These are phyloP conservation scores for Cytospora piceae DNA, from an alignment of 2,329 filamentous ascomycete species.

Conservation along the genomic window DNA sequence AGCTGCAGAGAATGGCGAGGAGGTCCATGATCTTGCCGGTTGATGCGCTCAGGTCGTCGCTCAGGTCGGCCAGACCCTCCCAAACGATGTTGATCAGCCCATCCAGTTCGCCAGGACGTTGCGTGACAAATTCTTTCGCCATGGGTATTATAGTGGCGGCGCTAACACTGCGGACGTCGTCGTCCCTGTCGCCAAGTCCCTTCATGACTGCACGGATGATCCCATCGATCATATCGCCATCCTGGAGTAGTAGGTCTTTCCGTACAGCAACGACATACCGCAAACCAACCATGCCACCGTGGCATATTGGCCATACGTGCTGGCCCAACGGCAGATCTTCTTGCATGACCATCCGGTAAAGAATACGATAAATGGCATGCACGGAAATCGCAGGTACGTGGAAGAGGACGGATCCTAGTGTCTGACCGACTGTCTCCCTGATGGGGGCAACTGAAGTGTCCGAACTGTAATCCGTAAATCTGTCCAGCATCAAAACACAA, in stretches of 20 bases:
- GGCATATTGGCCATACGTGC: slow-evolving; percentile 90
- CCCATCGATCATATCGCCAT: slow-evolving; percentile 86
- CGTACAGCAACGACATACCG: slow-evolving; percentile 94
- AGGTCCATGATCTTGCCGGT: slow-evolving; percentile 99
- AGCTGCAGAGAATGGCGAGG: slow-evolving; percentile 91
- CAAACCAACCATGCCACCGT: slow-evolving; percentile 96
- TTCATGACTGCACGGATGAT: slow-evolving; percentile 94
- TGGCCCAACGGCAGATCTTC: slow-evolving; percentile 74
- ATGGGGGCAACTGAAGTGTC: slow-evolving; percentile 97
- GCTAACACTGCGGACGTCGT: slow-evolving; percentile 95
- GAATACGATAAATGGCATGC: slow-evolving; percentile 78
- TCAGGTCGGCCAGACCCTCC: slow-evolving; percentile 95
- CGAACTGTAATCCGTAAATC: slow-evolving; percentile 96
- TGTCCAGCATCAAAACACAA: slow-evolving; percentile 95
- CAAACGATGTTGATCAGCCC: slow-evolving; percentile 92
- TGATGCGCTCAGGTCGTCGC: slow-evolving; percentile 94
- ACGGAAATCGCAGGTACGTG: slow-evolving; percentile 82
- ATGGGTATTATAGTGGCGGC: slow-evolving; percentile 97
- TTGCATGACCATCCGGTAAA: slow-evolving; percentile 92
- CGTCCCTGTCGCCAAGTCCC: slow-evolving; percentile 85
- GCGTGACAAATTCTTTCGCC: slow-evolving; percentile 88
- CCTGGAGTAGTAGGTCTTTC: slow-evolving; percentile 85
- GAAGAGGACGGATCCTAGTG: slow-evolving; percentile 83
- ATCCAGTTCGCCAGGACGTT: slow-evolving; percentile 78
- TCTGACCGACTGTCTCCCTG: slow-evolving; percentile 92